phyloP scores from a whole-genome alignment of 305 asterid species.

The Salvia sclarea region DNA sequence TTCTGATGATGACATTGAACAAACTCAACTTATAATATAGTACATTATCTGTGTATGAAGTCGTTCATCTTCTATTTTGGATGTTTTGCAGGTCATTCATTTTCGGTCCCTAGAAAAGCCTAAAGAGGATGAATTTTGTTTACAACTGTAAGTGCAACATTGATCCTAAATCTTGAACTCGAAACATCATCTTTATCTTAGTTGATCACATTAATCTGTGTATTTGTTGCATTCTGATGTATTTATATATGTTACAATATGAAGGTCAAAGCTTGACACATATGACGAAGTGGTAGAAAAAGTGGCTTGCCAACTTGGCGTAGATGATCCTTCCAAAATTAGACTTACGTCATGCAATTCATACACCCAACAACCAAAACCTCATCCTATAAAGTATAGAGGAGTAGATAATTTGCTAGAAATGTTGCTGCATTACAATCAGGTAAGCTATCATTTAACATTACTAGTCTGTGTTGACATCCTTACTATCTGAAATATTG shows the following conservation, averaged over 20 bases:
- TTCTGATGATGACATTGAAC: background rate
- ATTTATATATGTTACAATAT: conserved; percentile 2
- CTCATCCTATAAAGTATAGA: conserved; percentile 54
- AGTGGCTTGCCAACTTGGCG: conserved; percentile 49
- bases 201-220: conserved; percentile 20
- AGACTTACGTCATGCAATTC: conserved; percentile 59
- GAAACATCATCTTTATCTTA: conserved; percentile 22
- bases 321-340: conserved; percentile 61
- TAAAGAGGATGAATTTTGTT: conserved; percentile 53
- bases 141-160: conserved; percentile 51
- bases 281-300: conserved; percentile 61
- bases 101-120: conserved; percentile 57
- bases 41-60: conserved; percentile 17
- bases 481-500: conserved; percentile 22
- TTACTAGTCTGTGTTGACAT: conserved; percentile 22
- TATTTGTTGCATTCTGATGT: conserved; percentile 20
- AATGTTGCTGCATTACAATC: conserved; percentile 60
- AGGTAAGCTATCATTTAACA: conserved; percentile 35
- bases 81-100: conserved; percentile 49
- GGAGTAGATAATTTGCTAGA: conserved; percentile 56
- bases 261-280: conserved; percentile 54
- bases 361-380: conserved; percentile 56
- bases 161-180: conserved; percentile 14
- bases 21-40: conserved; percentile 4
- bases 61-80: conserved; percentile 11